Percentiles rank a stretch among this genome's conserved stretches.
Evolutionary conservation across 805 yeast genomes (phyloP).

Genomic region (Kazachstania taianensis): DNA sequence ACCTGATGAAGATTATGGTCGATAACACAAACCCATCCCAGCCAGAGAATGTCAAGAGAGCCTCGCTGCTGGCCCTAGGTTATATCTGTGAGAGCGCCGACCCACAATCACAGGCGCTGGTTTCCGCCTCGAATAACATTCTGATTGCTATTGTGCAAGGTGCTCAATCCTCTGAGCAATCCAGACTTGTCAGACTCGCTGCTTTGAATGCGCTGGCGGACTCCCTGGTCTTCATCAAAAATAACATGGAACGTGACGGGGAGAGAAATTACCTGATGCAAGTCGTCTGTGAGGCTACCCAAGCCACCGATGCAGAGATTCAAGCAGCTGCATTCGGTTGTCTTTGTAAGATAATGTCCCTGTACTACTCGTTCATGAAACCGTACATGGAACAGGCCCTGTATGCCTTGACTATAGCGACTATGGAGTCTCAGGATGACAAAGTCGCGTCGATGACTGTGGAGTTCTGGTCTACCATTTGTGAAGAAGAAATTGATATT

Average conservation of each 20-base stretch:
- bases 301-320: conserved; percentile 66
- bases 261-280: conserved; percentile 97
- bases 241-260: conserved; percentile 84
- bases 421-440: conserved; percentile 70
- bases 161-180: conserved; percentile 74
- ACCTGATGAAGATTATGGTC: conserved; percentile 71
- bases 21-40: conserved; percentile 75
- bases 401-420: conserved; percentile 78
- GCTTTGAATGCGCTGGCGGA: conserved; percentile 88
- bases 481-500: conserved; percentile 89
- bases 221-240: conserved; percentile 80
- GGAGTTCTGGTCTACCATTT: conserved; percentile 98
- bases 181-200: conserved; percentile 66
- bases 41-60: conserved; percentile 71
- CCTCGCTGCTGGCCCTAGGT: conserved; percentile 83
- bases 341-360: conserved; percentile 79
- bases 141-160: conserved; percentile 95
- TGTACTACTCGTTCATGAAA: conserved; percentile 83
- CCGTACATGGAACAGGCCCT: conserved; percentile 96
- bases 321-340: conserved; percentile 96
- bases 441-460: conserved; percentile 96
- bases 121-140: conserved; percentile 81
- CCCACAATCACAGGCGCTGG: conserved; percentile 59
- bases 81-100: conserved; percentile 94
- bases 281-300: conserved; percentile 98